A percentile compares a stretch with the other conserved stretches of the same genome.
These are phyloP conservation scores for Apium graveolens DNA, from an alignment of 129 eudicot species.

Conservation along the genomic window DNA sequence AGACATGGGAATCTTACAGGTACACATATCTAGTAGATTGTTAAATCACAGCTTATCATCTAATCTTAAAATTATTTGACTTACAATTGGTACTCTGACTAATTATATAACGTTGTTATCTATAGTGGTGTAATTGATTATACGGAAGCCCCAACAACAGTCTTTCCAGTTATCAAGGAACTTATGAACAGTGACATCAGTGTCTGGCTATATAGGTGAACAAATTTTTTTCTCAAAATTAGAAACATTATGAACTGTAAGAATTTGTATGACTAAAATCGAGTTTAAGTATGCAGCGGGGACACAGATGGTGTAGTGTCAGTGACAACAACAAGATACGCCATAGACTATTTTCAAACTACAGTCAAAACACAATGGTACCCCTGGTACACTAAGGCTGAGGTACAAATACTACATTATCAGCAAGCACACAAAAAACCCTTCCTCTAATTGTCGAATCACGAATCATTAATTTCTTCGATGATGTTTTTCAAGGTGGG, in stretches of 20 bases:
- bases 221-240: too few relatives aligned
- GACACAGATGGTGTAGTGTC: slow-evolving; percentile 15
- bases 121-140: slow-evolving; percentile 16
- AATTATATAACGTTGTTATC: neutral
- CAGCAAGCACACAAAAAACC: neutral
- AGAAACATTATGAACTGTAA: neutral
- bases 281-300: slow-evolving; percentile 27
- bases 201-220: slow-evolving; percentile 58
- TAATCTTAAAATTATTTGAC: neutral
- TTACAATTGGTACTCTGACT: neutral
- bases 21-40: slow-evolving; percentile 8
- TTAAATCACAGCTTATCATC: neutral
- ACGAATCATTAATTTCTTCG: neutral
- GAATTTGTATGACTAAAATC: neutral
- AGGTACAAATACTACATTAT: slow-evolving; percentile 25
- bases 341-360: slow-evolving; percentile 7
- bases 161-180: slow-evolving; percentile 42
- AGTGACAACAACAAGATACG: too few relatives aligned
- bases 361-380: slow-evolving; percentile 37
- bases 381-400: too few relatives aligned
- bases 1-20: slow-evolving; percentile 51
- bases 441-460: neutral
- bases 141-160: slow-evolving; percentile 39
- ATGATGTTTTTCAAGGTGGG: slow-evolving; percentile 34
- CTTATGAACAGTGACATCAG: slow-evolving; percentile 47